Conservation (phyloP, 257 asterid species). For the Solanum rostratum region DNA sequence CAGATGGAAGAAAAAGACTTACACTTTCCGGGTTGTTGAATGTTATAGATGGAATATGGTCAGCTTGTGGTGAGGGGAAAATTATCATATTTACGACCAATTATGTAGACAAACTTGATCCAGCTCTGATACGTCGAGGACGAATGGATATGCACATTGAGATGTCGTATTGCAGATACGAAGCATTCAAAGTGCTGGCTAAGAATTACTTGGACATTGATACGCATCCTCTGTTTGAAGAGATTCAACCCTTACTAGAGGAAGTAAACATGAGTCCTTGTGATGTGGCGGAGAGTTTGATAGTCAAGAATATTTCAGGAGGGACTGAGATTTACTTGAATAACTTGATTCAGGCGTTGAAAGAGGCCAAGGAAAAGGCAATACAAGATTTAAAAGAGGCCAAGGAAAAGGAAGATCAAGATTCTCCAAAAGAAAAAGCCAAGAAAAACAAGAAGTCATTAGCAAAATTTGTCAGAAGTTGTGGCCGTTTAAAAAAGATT, state of each 20-base stretch:
- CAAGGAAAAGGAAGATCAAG: neutral
- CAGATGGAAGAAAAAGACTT: neutral
- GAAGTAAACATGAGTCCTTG: neutral
- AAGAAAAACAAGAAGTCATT: neutral
- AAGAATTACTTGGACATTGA: neutral
- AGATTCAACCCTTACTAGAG: neutral
- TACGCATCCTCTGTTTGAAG: neutral
- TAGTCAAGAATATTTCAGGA: neutral
- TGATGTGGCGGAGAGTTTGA: neutral
- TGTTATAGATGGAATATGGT: neutral
- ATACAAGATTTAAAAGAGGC: neutral
- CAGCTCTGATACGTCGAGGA: neutral
- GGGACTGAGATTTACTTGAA: neutral
- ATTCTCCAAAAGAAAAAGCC: neutral
- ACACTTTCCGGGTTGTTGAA: neutral
- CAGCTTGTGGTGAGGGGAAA: neutral
- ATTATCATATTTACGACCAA: neutral
- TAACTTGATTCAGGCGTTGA: neutral
- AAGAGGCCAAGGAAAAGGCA: neutral
- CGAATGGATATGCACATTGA: neutral
- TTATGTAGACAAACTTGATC: neutral
- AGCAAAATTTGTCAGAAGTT: neutral
- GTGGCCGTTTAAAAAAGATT: neutral
- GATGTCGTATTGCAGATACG: neutral
- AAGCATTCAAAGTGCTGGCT: slow-evolving; percentile 1